A percentile compares a stretch with the other conserved stretches of the same genome.
These are phyloP conservation scores for Cladophialophora chaetospira DNA, from an alignment of 2,329 filamentous ascomycete species.

Conservation along the genomic window DNA sequence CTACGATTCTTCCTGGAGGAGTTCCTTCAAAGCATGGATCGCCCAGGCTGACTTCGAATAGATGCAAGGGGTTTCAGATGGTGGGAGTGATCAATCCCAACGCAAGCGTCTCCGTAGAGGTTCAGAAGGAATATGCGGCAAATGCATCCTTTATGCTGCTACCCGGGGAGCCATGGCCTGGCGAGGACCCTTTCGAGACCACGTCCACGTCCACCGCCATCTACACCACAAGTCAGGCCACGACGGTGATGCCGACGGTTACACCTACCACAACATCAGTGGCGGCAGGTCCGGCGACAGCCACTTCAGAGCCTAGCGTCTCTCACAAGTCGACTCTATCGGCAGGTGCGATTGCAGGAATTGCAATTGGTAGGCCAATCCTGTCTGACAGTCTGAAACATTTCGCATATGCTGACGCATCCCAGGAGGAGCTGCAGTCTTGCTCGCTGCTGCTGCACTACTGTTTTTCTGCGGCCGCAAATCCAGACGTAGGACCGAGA, in stretches of 20 bases:
- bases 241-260: not conserved
- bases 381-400: too few relatives aligned
- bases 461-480: constrained; percentile 20
- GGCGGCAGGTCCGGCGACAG: not conserved
- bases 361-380: constrained; percentile 15
- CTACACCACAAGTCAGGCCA: not conserved
- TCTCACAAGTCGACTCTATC: not conserved
- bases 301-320: not conserved
- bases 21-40: too few relatives aligned
- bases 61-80: constrained; percentile 68
- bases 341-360: constrained; percentile 18
- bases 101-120: constrained; percentile 22
- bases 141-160: constrained; percentile 26
- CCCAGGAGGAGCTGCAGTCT: constrained; percentile 15
- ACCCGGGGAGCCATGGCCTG: constrained; percentile 29
- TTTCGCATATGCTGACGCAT: not conserved
- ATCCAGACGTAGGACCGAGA: constrained; percentile 3
- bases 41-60: too few relatives aligned
- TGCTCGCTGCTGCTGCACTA: constrained; percentile 9
- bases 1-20: too few relatives aligned
- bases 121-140: constrained; percentile 27
- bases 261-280: not conserved
- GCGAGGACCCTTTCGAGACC: constrained; percentile 21
- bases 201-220: constrained; percentile 8
- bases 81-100: constrained; percentile 72